Conservation (phyloP, 441 rosid species). For the Arabidopsis hybrid region DNA sequence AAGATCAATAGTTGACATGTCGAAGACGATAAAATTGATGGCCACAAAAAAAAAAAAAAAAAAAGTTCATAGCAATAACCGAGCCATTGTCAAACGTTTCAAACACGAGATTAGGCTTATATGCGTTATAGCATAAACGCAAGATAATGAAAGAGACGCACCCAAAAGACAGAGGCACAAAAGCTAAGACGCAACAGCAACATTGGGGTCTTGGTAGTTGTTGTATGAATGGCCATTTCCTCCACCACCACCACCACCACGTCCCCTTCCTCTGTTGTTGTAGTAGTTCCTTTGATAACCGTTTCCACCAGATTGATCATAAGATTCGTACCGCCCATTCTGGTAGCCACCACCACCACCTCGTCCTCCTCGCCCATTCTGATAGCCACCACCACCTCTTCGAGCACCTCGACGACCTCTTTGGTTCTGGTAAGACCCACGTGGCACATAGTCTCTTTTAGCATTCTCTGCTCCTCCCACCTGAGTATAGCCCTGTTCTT, state of each 20-base stretch:
- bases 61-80: slow-evolving; percentile 25
- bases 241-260: slow-evolving; percentile 61
- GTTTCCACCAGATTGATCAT: slow-evolving; percentile 69
- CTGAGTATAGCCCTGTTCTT: slow-evolving; percentile 50
- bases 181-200: slow-evolving; percentile 62
- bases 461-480: slow-evolving; percentile 22
- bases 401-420: slow-evolving; percentile 82
- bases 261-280: slow-evolving; percentile 73
- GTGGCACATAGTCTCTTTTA: slow-evolving; percentile 55
- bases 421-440: slow-evolving; percentile 72
- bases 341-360: slow-evolving; percentile 78
- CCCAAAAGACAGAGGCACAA: slow-evolving; percentile 15
- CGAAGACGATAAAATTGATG: slow-evolving; percentile 5
- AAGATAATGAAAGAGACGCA: slow-evolving; percentile 10
- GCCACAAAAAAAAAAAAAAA: neutral
- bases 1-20: slow-evolving; percentile 8
- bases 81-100: slow-evolving; percentile 27
- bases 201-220: slow-evolving; percentile 58
- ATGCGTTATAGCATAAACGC: slow-evolving; percentile 6
- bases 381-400: slow-evolving; percentile 60
- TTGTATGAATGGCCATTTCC: slow-evolving; percentile 51
- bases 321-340: slow-evolving; percentile 67
- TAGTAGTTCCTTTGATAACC: slow-evolving; percentile 71
- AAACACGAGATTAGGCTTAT: slow-evolving; percentile 21
- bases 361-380: slow-evolving; percentile 81